Percentiles rank a stretch among this genome's conserved stretches.
These are phyloP conservation scores for Dothideomycetes sp. DNA, from an alignment of 2,329 filamentous ascomycete species.

Conservation along the genomic window DNA sequence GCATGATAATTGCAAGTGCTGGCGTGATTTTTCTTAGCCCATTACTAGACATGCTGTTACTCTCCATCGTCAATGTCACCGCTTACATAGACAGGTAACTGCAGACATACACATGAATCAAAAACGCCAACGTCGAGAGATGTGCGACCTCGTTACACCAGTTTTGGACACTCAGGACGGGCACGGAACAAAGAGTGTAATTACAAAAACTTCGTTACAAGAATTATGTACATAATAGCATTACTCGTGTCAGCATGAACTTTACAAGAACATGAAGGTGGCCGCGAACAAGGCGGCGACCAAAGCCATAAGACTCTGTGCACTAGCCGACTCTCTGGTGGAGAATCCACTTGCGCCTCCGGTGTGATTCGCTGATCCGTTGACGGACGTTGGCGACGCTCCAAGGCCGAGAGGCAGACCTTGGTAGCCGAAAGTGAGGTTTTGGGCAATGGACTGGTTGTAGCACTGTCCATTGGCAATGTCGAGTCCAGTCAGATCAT, in stretches of 20 bases:
- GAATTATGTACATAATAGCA: background rate
- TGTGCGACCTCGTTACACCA: too few species aligned
- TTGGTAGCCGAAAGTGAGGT: conserved; percentile 59
- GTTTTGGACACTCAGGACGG: too few species aligned
- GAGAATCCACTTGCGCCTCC: conserved; percentile 6
- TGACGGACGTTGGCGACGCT: conserved; percentile 5
- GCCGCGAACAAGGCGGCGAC: conserved; percentile 6
- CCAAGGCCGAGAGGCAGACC: conserved; percentile 25
- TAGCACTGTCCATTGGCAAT: conserved; percentile 57
- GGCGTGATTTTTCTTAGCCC: too few species aligned
- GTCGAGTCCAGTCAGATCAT: conserved; percentile 57
- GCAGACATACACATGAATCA: too few species aligned
- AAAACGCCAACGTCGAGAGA: too few species aligned
- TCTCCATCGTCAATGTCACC: too few species aligned
- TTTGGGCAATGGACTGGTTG: conserved; percentile 54
- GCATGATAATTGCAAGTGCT: too few species aligned
- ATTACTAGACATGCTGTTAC: too few species aligned
- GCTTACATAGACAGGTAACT: too few species aligned
- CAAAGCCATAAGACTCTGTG: conserved; percentile 6
- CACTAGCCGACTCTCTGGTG: conserved; percentile 6
- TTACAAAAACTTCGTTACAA: too few species aligned
- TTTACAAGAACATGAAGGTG: conserved; percentile 9
- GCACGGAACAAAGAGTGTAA: too few species aligned
- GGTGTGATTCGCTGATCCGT: conserved; percentile 11
- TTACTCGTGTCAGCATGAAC: background rate